phyloP scores from a whole-genome alignment of 2,329 filamentous ascomycete genomes.

The Nemania sp. region DNA sequence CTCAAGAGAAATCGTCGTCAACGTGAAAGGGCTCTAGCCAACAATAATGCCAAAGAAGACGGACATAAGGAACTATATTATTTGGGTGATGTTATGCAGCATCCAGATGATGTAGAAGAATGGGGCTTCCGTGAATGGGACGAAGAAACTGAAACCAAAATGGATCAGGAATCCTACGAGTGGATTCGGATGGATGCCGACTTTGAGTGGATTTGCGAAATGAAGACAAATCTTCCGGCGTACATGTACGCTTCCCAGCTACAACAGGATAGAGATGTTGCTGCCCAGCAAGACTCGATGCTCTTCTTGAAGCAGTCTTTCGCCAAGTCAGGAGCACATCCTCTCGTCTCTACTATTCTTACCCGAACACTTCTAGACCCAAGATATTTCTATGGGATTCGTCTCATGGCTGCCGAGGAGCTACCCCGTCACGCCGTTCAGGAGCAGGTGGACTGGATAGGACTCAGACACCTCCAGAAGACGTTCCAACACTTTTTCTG shows the following conservation, averaged over 20 bases:
- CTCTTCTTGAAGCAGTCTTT: slow-evolving; percentile 69
- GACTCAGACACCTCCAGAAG: slow-evolving; percentile 81
- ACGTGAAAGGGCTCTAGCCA: slow-evolving; percentile 60
- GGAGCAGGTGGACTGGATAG: slow-evolving; percentile 70
- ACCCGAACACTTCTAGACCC: slow-evolving; percentile 87
- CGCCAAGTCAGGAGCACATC: slow-evolving; percentile 60
- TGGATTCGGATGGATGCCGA: slow-evolving; percentile 99
- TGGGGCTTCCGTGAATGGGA: slow-evolving; percentile 92
- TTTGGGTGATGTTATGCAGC: slow-evolving; percentile 86
- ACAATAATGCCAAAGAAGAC: slow-evolving; percentile 52
- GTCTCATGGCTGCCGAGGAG: slow-evolving; percentile 79
- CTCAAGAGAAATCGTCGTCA: slow-evolving; percentile 79
- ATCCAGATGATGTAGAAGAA: slow-evolving; percentile 76
- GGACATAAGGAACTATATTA: slow-evolving; percentile 83
- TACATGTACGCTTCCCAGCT: slow-evolving; percentile 99
- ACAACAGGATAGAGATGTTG: slow-evolving; percentile 94
- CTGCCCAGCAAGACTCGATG: slow-evolving; percentile 80
- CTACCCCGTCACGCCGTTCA: slow-evolving; percentile 76
- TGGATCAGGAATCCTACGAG: slow-evolving; percentile 96
- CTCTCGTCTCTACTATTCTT: slow-evolving; percentile 85
- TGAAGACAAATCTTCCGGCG: slow-evolving; percentile 79
- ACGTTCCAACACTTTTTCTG: slow-evolving; percentile 90
- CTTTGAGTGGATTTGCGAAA: slow-evolving; percentile 94
- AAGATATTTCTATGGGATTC: slow-evolving; percentile 92
- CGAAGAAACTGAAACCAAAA: slow-evolving; percentile 82